Evolutionary conservation across 345 rosid genomes (phyloP), one percentile per base, ranked within the genome.

Genomic region (Angophora floribunda): DNA sequence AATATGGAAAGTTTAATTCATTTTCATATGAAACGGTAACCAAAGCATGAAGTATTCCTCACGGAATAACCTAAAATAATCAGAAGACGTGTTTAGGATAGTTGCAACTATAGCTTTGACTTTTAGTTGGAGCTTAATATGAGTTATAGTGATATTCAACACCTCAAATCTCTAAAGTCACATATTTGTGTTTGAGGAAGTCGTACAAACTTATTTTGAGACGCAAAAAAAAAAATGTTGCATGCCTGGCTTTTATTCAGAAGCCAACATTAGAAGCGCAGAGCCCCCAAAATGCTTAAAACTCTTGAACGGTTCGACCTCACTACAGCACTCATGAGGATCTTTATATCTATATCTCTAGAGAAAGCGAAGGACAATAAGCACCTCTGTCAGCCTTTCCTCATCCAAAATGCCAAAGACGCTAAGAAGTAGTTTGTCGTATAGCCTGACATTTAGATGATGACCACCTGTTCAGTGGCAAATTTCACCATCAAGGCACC

Each of bases 401-500:
- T 96, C 99, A 89, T 97, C 98, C 92, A 97, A 91, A 79, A 95
- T 93, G 93, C 95, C 97, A 91, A 97, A 96, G 91, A 97, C 96
- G 88, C 99, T 93, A 90, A 94, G 95, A 86, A 97, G 99, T 88
- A 97, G 93, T 90, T 96, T 97, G 91, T 96, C 98, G 86, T 96
- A 97, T 49, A 97, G 92, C 90, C 95, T 96, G 88, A 96, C 95
- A 91, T 97, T 97, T 88, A 97, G 92, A 93, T 94, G 98, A 91
- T 96, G 96, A 57, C 99, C 98, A 95, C 96, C 99, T 65, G 98
- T 98, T 99, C 99, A 96, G 88, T 97, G 99, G 95, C 98, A 96
- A 53, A 97, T 96, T 95, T 96, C 98, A 90, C 99, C 99, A 59
- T 96, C 91, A 96, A 94, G 93, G 96, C 99, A 92, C 98, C 98